Conservation (phyloP, 345 rosid genomes). For the Limnanthes douglasii region DNA sequence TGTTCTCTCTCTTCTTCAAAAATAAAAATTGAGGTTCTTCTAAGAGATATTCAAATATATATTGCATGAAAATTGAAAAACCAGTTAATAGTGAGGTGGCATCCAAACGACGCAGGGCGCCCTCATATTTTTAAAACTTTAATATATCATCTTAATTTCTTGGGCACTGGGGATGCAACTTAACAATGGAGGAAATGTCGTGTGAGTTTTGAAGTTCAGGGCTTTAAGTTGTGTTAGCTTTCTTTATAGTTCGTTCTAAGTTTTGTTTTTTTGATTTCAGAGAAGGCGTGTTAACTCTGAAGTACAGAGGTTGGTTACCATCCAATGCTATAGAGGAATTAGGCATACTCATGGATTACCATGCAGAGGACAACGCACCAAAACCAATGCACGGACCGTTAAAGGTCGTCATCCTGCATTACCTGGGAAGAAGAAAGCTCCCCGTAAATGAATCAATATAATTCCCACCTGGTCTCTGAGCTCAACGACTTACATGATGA, state of each 20-base stretch:
- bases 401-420: constrained; percentile 22
- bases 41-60: too few relatives aligned
- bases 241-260: neutral
- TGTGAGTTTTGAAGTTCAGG: neutral
- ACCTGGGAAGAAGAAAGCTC: constrained; percentile 26
- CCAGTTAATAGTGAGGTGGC: too few relatives aligned
- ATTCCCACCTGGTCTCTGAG: too few relatives aligned
- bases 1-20: too few relatives aligned
- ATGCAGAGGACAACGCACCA: constrained; percentile 44
- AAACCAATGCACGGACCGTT: constrained; percentile 32
- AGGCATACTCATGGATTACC: constrained; percentile 37
- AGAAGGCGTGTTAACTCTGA: constrained; percentile 32
- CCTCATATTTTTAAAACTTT: neutral
- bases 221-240: neutral
- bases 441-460: constrained; percentile 23
- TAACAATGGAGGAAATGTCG: too few relatives aligned
- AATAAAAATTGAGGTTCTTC: too few relatives aligned
- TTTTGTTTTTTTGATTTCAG: constrained; percentile 2
- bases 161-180: too few relatives aligned
- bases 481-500: too few relatives aligned
- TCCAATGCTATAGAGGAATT: constrained; percentile 42
- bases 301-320: constrained; percentile 31
- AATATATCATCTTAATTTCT: too few relatives aligned
- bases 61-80: too few relatives aligned
- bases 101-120: too few relatives aligned